phyloP scores from a whole-genome alignment of 2,329 filamentous ascomycete genomes.

The Seiridium cupressi region DNA sequence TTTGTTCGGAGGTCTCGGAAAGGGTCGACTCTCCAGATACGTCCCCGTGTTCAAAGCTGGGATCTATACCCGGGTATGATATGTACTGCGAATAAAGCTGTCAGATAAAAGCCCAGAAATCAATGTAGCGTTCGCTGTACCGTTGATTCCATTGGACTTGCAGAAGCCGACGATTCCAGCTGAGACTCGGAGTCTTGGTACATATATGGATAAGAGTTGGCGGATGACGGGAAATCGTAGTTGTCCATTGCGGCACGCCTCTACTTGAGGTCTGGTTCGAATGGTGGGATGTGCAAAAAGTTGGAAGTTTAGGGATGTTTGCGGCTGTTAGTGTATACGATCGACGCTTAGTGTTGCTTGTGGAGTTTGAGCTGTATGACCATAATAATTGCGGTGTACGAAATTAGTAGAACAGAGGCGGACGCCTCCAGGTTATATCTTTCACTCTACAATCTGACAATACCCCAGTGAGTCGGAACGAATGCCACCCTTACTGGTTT shows the following conservation, averaged over 20 bases:
- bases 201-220: conserved; percentile 28
- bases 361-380: too few species aligned
- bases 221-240: conserved; percentile 30
- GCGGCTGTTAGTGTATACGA: not conserved
- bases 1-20: conserved; percentile 18
- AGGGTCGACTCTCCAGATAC: conserved; percentile 20
- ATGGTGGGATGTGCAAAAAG: not conserved
- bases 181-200: conserved; percentile 36
- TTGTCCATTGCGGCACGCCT: conserved; percentile 27
- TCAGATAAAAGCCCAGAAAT: too few species aligned
- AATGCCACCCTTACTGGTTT: not conserved
- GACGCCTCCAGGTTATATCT: conserved; percentile 5
- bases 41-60: conserved; percentile 19
- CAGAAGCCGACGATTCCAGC: conserved; percentile 32
- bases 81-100: conserved; percentile 28
- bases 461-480: not conserved
- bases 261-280: too few species aligned
- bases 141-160: conserved; percentile 34
- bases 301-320: not conserved
- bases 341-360: too few species aligned
- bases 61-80: conserved; percentile 22
- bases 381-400: not conserved
- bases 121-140: conserved; percentile 22
- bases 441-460: not conserved
- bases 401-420: not conserved